Base-by-base conservation (phyloP, 495 filamentous ascomycete genomes). In the Lophium mytilinum region DNA sequence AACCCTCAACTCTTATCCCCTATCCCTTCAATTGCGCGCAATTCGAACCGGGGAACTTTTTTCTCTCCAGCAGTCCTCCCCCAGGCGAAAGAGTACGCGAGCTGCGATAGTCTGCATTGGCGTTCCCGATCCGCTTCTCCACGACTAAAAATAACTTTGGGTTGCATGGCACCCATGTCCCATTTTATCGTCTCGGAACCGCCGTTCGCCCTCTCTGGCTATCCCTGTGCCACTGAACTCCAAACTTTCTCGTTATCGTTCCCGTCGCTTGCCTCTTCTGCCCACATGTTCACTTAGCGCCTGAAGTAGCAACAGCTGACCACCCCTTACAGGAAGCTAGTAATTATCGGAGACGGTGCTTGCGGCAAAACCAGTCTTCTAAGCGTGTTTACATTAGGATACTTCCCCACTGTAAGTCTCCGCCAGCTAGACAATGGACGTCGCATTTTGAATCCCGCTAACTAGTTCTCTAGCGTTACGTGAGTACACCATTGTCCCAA, bases 271-370 rank as follows among this genome's bases (percentile, higher is more conserved):
- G 24, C 24, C 24, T 30, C 6, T 30, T 6, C 24, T 6, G 24
- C 24, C 24, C 24, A 30, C 3, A 30, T 30, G 24, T 30, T 2
- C 24, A 30, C 24, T 30, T 30, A 30, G 24, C 24, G 24, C 24
- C 24, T 30, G 24, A 30, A 30, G 24, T n/a, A 30, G 40, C 34
- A 56, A 34, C 50, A 55, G 62, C 62, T 65, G 52, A 65, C 56
- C 57, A 47, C 15, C 50, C n/a, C 21, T 41, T 56, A 61, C 65
- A 99, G 93, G 76, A 99, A 99, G 76, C 77, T 99, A 69, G 93
- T 99, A 62, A 99, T 99, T 55, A 99, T 99, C 65, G 93, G 93
- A 42, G 93, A 99, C 70, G 93, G 93, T 75, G 93, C 93, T 58
- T 99, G 93, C 75, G 93, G 93, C 57, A 99, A 99, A 75, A 99